Evolutionary conservation across 2,329 filamentous ascomycete genomes (phyloP).

Genomic region (Periconia sp.): DNA sequence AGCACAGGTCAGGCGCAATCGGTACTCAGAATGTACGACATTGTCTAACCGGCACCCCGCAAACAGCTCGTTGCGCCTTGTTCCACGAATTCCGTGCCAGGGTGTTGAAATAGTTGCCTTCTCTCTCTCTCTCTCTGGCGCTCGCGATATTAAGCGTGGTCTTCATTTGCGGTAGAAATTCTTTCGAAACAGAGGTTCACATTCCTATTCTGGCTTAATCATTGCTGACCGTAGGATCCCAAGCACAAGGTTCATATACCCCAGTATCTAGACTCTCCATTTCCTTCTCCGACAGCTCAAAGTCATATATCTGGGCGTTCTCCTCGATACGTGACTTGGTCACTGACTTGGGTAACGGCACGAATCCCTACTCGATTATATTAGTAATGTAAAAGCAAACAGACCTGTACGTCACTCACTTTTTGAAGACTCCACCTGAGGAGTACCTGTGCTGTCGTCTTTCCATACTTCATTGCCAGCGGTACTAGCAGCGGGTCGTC

Average conservation of each 20-base stretch:
- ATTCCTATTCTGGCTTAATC: conserved; percentile 40
- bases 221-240: conserved; percentile 60
- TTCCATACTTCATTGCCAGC: conserved; percentile 62
- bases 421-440: conserved; percentile 62
- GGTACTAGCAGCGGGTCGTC: conserved; percentile 60
- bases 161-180: conserved; percentile 8
- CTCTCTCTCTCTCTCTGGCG: too few relatives aligned
- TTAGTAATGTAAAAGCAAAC: background rate
- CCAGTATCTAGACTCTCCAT: conserved; percentile 62
- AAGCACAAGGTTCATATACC: conserved; percentile 63
- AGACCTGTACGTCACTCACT: conserved; percentile 22
- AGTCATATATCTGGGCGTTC: conserved; percentile 66
- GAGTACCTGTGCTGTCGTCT: conserved; percentile 64
- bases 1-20: too few relatives aligned
- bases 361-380: conserved; percentile 56
- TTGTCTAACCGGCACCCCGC: too few relatives aligned
- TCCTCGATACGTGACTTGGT: conserved; percentile 66
- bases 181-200: conserved; percentile 9
- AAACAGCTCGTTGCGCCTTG: too few relatives aligned
- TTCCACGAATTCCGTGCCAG: too few relatives aligned
- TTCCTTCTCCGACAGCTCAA: conserved; percentile 63
- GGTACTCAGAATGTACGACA: too few relatives aligned
- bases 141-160: too few relatives aligned
- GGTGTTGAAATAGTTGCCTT: too few relatives aligned
- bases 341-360: conserved; percentile 68